These are phyloP conservation scores for Domatiomyces globalis DNA, from an alignment of 2,329 filamentous ascomycete genomes.

Conservation along the genomic window DNA sequence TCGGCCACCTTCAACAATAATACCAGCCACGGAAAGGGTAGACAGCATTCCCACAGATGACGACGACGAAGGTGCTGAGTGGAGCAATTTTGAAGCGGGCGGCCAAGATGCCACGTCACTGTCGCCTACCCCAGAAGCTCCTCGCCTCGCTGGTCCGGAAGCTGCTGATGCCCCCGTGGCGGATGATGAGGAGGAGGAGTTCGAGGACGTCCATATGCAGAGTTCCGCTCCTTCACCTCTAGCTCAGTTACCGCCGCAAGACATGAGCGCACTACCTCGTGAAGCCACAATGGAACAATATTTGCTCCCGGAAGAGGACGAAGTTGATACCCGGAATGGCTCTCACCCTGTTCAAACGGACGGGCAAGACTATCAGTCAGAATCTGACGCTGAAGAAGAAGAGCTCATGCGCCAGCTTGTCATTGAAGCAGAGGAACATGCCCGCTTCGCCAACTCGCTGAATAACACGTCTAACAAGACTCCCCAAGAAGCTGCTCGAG, in stretches of 20 bases:
- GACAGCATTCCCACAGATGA: not conserved
- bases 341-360: constrained; percentile 21
- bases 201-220: constrained; percentile 11
- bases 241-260: constrained; percentile 3
- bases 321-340: constrained; percentile 19
- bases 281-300: not conserved
- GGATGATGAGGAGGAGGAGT: constrained; percentile 13
- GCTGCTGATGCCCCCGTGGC: constrained; percentile 6
- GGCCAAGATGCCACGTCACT: not conserved
- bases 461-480: constrained; percentile 52
- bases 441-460: constrained; percentile 74
- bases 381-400: constrained; percentile 65
- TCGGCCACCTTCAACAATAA: constrained; percentile 9
- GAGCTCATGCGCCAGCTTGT: constrained; percentile 77
- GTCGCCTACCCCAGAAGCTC: constrained; percentile 13
- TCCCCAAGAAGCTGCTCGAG: constrained; percentile 52
- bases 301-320: constrained; percentile 5
- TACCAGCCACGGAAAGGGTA: constrained; percentile 5
- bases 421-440: constrained; percentile 83
- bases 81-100: constrained; percentile 20
- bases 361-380: constrained; percentile 42
- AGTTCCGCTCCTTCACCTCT: not conserved
- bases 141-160: constrained; percentile 8
- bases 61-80: constrained; percentile 19
- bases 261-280: constrained; percentile 1